Evolutionary conservation across 1,139 yeast species (phyloP), one percentile per base, ranked within the genome.

Genomic region (Torulaspora pretoriensis): DNA sequence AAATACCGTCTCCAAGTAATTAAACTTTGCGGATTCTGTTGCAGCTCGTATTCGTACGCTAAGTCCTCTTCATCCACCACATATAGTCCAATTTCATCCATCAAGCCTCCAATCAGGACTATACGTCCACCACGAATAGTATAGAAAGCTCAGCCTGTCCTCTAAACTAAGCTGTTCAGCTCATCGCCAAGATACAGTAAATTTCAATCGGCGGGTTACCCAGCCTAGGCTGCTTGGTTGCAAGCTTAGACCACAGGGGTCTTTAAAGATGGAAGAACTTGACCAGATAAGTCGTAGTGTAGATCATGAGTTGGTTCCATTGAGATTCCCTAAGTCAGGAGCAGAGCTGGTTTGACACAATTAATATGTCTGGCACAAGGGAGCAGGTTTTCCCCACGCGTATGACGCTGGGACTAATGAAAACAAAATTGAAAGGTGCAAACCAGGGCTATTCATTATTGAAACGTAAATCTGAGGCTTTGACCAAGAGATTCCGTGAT

Each of bases 321-420:
- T 28, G 33, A 27, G 27, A 12, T 14, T 22, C 23, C 27, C 12
- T 13, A 29, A 37, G 26, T n/a, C 24, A 8, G 12, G 25, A 38
- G 30, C 29, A 23, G 23, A 22, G 24, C 24, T 24, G 25, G 10
- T 9, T 35, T 17, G 12, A 27, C 22, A 4, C 19, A 16, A 16
- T 26, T 16, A 22, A 8, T 46, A 68, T 61, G 69, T 64, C 64
- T 27, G 56, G 50, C 27, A 57, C 72, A 59, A 82, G 94, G 74
- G 94, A 84, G 63, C 88, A 81, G 63, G 94, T 90, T 46, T 90
- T 90, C 69, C 96, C 97, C 35, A 90, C 97, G 39, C 89, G 97
- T 69, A 89, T 90, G 97, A 90, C 97, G 50, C 77, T 92, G 58
- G 92, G 96, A 40, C 68, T 87, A 52, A 92, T 92, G 98, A 92